Percentiles rank a stretch among this genome's conserved stretches.
Conservation (phyloP, 2,329 filamentous ascomycete species). For the Penicillium psychrosexuale region DNA sequence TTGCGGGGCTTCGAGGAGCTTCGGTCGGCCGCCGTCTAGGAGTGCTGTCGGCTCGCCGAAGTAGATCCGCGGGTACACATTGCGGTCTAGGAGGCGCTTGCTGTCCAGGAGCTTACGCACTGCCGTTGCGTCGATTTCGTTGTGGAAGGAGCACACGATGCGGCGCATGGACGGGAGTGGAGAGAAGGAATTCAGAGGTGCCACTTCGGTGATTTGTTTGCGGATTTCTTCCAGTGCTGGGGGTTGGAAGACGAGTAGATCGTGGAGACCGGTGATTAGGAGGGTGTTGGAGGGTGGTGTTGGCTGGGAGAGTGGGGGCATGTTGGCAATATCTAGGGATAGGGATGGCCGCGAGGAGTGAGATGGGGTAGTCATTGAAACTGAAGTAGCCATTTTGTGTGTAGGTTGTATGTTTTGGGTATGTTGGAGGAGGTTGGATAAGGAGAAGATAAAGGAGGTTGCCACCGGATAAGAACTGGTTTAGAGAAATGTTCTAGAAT, state of each 20-base stretch:
- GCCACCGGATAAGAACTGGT: slow-evolving; percentile 18
- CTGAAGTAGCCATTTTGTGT: slow-evolving; percentile 26
- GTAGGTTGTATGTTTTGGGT: slow-evolving; percentile 7
- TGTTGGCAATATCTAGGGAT: slow-evolving; percentile 46
- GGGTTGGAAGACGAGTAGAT: slow-evolving; percentile 48
- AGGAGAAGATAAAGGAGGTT: slow-evolving; percentile 16
- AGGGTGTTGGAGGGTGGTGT: slow-evolving; percentile 51
- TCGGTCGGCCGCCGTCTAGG: slow-evolving; percentile 34
- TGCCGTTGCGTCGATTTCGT: slow-evolving; percentile 41
- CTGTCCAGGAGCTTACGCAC: slow-evolving; percentile 46
- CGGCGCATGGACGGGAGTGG: slow-evolving; percentile 50
- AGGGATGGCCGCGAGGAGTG: slow-evolving; percentile 36
- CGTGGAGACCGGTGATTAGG: slow-evolving; percentile 49
- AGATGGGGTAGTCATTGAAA: slow-evolving; percentile 21
- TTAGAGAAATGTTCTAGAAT: slow-evolving; percentile 1
- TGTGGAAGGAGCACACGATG: slow-evolving; percentile 50
- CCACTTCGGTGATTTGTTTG: slow-evolving; percentile 41
- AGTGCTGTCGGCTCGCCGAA: slow-evolving; percentile 54
- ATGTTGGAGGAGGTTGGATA: slow-evolving; percentile 7
- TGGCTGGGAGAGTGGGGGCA: slow-evolving; percentile 47
- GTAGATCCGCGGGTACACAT: slow-evolving; percentile 46
- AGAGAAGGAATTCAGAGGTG: slow-evolving; percentile 50
- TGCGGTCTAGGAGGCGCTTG: slow-evolving; percentile 31
- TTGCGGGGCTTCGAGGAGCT: slow-evolving; percentile 56
- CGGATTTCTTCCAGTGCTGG: slow-evolving; percentile 44